These are phyloP conservation scores for Neophaeococcomyces aloes DNA, from an alignment of 2,329 filamentous ascomycete genomes.

Conservation along the genomic window DNA sequence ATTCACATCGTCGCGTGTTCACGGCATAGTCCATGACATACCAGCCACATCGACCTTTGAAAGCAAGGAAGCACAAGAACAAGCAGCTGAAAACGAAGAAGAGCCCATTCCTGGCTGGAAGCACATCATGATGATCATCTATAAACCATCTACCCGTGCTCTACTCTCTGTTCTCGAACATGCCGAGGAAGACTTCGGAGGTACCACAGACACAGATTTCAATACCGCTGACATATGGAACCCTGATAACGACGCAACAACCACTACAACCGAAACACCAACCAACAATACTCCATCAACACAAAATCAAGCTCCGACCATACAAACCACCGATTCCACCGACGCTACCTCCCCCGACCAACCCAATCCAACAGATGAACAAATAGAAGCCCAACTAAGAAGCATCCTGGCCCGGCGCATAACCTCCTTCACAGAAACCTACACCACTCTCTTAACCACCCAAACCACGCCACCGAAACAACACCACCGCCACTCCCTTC, in stretches of 20 bases:
- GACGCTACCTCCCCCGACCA: neutral
- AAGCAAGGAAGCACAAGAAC: neutral
- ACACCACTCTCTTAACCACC: neutral
- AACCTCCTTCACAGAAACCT: neutral
- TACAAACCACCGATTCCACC: neutral
- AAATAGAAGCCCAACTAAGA: slow-evolving; percentile 9
- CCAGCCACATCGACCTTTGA: slow-evolving; percentile 7
- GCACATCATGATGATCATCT: slow-evolving; percentile 30
- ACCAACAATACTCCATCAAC: neutral
- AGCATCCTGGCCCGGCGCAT: neutral
- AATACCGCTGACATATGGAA: slow-evolving; percentile 8
- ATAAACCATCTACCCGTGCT: slow-evolving; percentile 19
- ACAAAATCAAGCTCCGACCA: neutral
- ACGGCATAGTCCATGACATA: slow-evolving; percentile 29
- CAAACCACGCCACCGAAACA: neutral
- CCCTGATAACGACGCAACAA: neutral
- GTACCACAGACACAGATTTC: slow-evolving; percentile 10
- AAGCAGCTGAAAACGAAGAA: slow-evolving; percentile 7
- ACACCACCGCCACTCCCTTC: neutral
- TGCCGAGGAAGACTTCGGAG: slow-evolving; percentile 16
- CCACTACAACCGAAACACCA: neutral
- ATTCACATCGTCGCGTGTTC: slow-evolving; percentile 21
- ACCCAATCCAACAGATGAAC: slow-evolving; percentile 5
- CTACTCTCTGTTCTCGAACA: slow-evolving; percentile 17
- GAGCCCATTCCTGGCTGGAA: slow-evolving; percentile 28